A percentile compares a stretch with the other conserved stretches of the same genome.
Evolutionary conservation across 139 green algal species (phyloP).

Genomic region (Auxenochlorella protothecoides): DNA sequence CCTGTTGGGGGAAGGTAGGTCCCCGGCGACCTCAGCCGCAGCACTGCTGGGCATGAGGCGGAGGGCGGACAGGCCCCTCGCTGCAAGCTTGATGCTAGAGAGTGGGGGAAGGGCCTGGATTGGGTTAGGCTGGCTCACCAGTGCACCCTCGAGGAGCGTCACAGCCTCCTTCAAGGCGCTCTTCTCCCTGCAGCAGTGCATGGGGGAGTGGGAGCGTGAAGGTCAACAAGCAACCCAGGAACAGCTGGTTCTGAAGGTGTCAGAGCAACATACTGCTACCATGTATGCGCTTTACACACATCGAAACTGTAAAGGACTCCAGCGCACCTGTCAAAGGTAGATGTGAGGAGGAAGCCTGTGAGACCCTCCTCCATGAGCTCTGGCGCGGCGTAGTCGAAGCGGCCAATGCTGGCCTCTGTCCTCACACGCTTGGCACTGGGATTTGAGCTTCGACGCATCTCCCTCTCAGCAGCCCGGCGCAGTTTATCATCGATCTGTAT

Average conservation of each 20-base stretch:
- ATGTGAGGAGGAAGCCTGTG: slow-evolving; percentile 14
- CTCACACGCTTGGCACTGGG: background rate
- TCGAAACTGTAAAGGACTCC: too few species aligned
- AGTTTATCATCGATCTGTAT: background rate
- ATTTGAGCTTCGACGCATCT: slow-evolving; percentile 11
- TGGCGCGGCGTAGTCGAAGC: slow-evolving; percentile 11
- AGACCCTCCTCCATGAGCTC: background rate
- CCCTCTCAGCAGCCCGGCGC: slow-evolving; percentile 2
- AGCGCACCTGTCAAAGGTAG: slow-evolving; percentile 4
- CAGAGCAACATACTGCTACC: background rate
- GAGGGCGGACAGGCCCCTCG: too few species aligned
- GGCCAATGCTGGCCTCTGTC: background rate
- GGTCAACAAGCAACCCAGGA: background rate
- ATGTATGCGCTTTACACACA: too few species aligned
- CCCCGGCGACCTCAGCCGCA: too few species aligned
- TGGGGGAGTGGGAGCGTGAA: background rate
- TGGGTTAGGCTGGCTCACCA: background rate
- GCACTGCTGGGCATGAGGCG: too few species aligned
- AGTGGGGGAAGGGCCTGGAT: too few species aligned
- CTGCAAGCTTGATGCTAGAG: too few species aligned
- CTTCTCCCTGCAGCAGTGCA: slow-evolving; percentile 4
- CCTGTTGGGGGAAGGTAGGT: too few species aligned
- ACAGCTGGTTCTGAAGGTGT: background rate
- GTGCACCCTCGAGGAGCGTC: background rate
- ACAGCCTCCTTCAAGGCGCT: slow-evolving; percentile 7